Evolutionary conservation across 2,329 filamentous ascomycete genomes (phyloP).

Genomic region (Fusarium marasasianum): DNA sequence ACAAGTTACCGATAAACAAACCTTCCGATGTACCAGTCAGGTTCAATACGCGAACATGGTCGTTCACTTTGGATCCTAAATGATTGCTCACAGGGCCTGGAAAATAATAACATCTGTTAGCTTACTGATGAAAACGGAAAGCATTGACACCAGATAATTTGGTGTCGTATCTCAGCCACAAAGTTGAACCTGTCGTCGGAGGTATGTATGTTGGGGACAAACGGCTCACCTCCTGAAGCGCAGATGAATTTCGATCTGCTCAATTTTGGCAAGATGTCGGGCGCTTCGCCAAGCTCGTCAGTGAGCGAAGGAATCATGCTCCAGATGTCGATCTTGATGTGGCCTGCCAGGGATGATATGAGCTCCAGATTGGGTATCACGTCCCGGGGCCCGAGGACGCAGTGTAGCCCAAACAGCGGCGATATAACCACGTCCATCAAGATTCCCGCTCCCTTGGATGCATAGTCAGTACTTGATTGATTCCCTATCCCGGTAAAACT

Average conservation of each 20-base stretch:
- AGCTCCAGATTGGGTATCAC: slow-evolving; percentile 50
- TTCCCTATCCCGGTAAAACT: fast-evolving
- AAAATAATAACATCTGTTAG: background rate
- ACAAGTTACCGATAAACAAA: slow-evolving; percentile 47
- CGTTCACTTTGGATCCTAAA: slow-evolving; percentile 43
- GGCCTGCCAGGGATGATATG: slow-evolving; percentile 46
- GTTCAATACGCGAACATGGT: slow-evolving; percentile 47
- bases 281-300: slow-evolving; percentile 46
- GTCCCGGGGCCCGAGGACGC: slow-evolving; percentile 48
- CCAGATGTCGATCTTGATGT: slow-evolving; percentile 51
- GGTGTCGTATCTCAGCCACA: fast-evolving
- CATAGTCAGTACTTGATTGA: background rate
- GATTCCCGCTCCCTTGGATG: slow-evolving; percentile 49
- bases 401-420: slow-evolving; percentile 47
- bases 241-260: slow-evolving; percentile 48
- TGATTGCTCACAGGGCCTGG: slow-evolving; percentile 41
- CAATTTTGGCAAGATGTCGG: slow-evolving; percentile 47
- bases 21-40: slow-evolving; percentile 48
- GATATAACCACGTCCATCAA: slow-evolving; percentile 54
- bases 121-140: background rate
- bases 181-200: fast-evolving
- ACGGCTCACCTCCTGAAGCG: slow-evolving; percentile 32
- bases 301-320: slow-evolving; percentile 50
- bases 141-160: background rate
- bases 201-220: background rate